Evolutionary conservation across 805 yeast genomes (phyloP).

Genomic region (Kodamaea restingae): DNA sequence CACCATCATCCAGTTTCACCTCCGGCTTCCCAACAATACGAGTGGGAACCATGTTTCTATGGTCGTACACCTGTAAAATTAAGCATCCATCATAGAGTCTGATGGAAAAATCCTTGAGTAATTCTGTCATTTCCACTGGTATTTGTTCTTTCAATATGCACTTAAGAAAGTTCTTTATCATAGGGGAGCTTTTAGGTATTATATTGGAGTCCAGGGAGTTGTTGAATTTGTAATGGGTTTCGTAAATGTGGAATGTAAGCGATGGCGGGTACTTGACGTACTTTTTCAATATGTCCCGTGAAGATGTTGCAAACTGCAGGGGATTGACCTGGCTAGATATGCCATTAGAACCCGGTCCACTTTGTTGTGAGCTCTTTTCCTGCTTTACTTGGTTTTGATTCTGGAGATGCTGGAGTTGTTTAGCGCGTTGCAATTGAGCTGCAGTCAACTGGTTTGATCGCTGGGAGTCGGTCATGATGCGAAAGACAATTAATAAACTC

Average conservation of each 20-base stretch:
- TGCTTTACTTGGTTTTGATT: slow-evolving; percentile 9
- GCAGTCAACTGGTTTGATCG: slow-evolving; percentile 9
- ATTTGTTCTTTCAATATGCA: slow-evolving; percentile 78
- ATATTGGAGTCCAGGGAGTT: slow-evolving; percentile 75
- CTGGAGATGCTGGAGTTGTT: slow-evolving; percentile 10
- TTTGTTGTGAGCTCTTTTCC: slow-evolving; percentile 18
- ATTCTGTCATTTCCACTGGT: slow-evolving; percentile 86
- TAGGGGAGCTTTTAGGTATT: slow-evolving; percentile 74
- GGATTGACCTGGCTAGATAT: slow-evolving; percentile 11
- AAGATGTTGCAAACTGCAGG: slow-evolving; percentile 63
- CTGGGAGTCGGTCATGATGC: slow-evolving; percentile 5
- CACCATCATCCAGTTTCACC: slow-evolving; percentile 5
- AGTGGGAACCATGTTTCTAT: slow-evolving; percentile 46
- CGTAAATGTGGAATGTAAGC: slow-evolving; percentile 84
- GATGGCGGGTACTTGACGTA: slow-evolving; percentile 77
- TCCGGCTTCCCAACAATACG: not conserved
- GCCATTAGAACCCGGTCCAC: slow-evolving; percentile 13
- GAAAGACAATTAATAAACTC: no score
- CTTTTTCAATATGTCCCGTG: slow-evolving; percentile 70
- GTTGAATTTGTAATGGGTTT: slow-evolving; percentile 87
- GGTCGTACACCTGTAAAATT: slow-evolving; percentile 83
- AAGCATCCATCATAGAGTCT: slow-evolving; percentile 87
- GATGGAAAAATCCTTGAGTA: slow-evolving; percentile 80
- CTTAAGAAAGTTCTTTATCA: slow-evolving; percentile 73
- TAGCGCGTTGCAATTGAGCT: slow-evolving; percentile 12